phyloP scores from a whole-genome alignment of 169 alveolate genomes.

The Babesia gibsoni region DNA sequence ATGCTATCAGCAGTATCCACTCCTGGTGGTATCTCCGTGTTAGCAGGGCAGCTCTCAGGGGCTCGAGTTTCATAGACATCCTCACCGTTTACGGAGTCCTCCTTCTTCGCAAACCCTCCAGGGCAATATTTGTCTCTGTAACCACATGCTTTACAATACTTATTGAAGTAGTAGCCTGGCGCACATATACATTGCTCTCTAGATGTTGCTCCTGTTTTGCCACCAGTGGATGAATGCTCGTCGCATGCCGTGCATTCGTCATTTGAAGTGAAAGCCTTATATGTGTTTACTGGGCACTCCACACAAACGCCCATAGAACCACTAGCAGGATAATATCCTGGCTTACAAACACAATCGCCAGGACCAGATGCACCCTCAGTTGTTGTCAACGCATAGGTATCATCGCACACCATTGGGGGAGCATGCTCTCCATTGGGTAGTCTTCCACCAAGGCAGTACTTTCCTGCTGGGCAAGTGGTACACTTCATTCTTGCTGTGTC shows the following conservation, averaged over 20 bases:
- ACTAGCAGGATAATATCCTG: constrained; percentile 55
- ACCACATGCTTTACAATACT: constrained; percentile 75
- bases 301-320: constrained; percentile 25
- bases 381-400: constrained; percentile 48
- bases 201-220: constrained; percentile 63
- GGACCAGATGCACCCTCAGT: constrained; percentile 46
- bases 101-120: constrained; percentile 56
- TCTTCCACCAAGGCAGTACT: constrained; percentile 76
- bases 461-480: constrained; percentile 75
- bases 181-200: constrained; percentile 75
- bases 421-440: constrained; percentile 12
- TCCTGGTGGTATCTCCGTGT: constrained; percentile 80
- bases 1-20: constrained; percentile 73
- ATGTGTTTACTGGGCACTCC: constrained; percentile 72
- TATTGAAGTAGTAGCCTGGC: constrained; percentile 75
- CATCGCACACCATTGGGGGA: constrained; percentile 64
- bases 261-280: constrained; percentile 71
- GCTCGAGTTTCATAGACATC: constrained; percentile 48
- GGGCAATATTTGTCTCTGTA: constrained; percentile 70
- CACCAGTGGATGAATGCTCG: constrained; percentile 67
- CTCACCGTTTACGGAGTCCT: constrained; percentile 7
- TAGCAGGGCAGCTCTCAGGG: constrained; percentile 70
- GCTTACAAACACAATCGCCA: constrained; percentile 65
- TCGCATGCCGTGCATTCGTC: constrained; percentile 74
- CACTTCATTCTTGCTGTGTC: constrained; percentile 17